phyloP scores from a whole-genome alignment of 148 eudicot genomes.

The Cornus florida region DNA sequence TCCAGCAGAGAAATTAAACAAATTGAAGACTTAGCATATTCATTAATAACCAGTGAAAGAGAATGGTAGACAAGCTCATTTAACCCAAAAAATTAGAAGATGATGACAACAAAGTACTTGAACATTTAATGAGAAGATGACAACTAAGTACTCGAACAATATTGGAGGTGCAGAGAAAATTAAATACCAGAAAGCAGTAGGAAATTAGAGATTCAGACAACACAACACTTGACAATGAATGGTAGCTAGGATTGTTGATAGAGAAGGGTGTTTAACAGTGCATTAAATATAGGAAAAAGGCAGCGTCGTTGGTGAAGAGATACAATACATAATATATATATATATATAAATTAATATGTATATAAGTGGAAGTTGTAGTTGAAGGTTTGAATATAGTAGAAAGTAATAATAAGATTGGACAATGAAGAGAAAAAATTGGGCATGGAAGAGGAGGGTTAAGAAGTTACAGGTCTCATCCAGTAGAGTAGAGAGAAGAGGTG shows the following conservation, averaged over 20 bases:
- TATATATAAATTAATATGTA: no score
- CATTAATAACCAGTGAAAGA: background rate
- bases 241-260: constrained; percentile 12
- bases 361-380: background rate
- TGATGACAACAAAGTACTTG: background rate
- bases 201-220: constrained; percentile 5
- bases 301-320: background rate
- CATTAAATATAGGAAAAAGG: constrained; percentile 19
- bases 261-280: constrained; percentile 32
- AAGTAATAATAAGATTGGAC: constrained; percentile 8
- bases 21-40: background rate
- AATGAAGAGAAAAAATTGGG: constrained; percentile 10
- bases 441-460: constrained; percentile 3
- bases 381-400: background rate
- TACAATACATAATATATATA: no score
- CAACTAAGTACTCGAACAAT: background rate
- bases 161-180: constrained; percentile 8
- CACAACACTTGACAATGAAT: background rate
- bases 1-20: background rate
- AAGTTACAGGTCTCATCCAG: constrained; percentile 9
- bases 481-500: constrained; percentile 5
- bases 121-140: background rate
- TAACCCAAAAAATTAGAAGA: background rate
- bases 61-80: no score
- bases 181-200: constrained; percentile 23